Percentiles rank a stretch among this genome's conserved stretches.
phyloP scores from a whole-genome alignment of 2,329 filamentous ascomycete species.

The Pseudophaeomoniella oleicola region DNA sequence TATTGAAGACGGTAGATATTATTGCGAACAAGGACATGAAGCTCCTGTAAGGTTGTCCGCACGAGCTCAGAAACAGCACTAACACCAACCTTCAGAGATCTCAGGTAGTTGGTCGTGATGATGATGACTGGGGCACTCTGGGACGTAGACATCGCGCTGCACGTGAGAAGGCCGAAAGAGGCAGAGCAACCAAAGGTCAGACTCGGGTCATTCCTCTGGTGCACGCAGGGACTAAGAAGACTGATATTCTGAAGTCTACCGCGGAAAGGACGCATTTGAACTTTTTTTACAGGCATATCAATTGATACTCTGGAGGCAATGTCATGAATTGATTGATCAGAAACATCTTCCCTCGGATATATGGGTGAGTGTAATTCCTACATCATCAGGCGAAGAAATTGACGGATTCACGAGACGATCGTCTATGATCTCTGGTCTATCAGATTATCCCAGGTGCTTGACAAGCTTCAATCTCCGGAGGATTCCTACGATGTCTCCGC shows the following conservation, averaged over 20 bases:
- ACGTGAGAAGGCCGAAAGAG: background rate
- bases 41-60: background rate
- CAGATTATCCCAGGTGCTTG: conserved; percentile 42
- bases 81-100: conserved; percentile 1
- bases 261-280: conserved; percentile 54
- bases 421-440: conserved; percentile 78
- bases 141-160: background rate
- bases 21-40: conserved; percentile 10
- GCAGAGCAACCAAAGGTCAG: background rate
- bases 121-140: conserved; percentile 6
- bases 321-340: conserved; percentile 54
- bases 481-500: background rate
- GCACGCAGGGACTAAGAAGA: too few relatives aligned
- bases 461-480: conserved; percentile 7
- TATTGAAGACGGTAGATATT: conserved; percentile 8
- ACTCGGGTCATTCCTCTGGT: too few relatives aligned
- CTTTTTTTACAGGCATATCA: conserved; percentile 78
- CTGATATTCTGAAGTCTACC: conserved; percentile 24
- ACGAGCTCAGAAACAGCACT: too few relatives aligned
- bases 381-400: background rate
- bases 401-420: conserved; percentile 29
- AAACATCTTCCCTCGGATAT: conserved; percentile 57
- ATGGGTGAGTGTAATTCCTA: conserved; percentile 35
- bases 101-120: conserved; percentile 7
- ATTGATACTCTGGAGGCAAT: conserved; percentile 68